Evolutionary conservation across 2,329 filamentous ascomycete genomes (phyloP).

Genomic region (Ophiosphaerella narmari): DNA sequence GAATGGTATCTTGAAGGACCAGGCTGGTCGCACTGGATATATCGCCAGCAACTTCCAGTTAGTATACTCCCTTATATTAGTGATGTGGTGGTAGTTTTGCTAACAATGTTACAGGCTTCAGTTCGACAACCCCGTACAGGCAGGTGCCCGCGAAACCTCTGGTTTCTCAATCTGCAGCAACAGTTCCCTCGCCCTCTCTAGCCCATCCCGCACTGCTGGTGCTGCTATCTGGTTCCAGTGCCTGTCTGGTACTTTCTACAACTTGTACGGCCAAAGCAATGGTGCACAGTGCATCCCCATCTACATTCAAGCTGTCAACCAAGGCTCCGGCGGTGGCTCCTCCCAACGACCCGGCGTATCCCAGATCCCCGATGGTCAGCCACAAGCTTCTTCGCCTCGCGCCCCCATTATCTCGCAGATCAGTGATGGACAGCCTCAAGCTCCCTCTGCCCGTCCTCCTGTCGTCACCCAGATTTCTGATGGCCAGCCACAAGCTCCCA

Average conservation of each 20-base stretch:
- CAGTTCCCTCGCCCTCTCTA: constrained; percentile 67
- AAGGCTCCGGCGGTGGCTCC: constrained; percentile 9
- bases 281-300: constrained; percentile 67
- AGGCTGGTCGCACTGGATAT: constrained; percentile 71
- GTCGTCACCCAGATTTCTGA: constrained; percentile 32
- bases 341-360: constrained; percentile 13
- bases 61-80: constrained; percentile 1
- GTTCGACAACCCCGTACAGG: constrained; percentile 57
- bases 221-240: constrained; percentile 76
- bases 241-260: constrained; percentile 75
- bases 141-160: constrained; percentile 69
- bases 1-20: constrained; percentile 68
- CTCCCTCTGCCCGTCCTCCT: constrained; percentile 8
- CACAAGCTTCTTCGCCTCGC: constrained; percentile 17
- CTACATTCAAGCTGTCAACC: constrained; percentile 30
- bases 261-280: constrained; percentile 75
- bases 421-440: constrained; percentile 23
- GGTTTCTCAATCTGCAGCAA: constrained; percentile 76
- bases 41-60: constrained; percentile 77
- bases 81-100: background rate
- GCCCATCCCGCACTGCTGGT: constrained; percentile 42
- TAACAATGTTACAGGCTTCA: constrained; percentile 42
- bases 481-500: constrained; percentile 23
- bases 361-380: constrained; percentile 31
- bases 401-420: constrained; percentile 12